These are phyloP conservation scores for Ephemerocybe angulata DNA, from an alignment of 768 basidiomycete species.

Conservation along the genomic window DNA sequence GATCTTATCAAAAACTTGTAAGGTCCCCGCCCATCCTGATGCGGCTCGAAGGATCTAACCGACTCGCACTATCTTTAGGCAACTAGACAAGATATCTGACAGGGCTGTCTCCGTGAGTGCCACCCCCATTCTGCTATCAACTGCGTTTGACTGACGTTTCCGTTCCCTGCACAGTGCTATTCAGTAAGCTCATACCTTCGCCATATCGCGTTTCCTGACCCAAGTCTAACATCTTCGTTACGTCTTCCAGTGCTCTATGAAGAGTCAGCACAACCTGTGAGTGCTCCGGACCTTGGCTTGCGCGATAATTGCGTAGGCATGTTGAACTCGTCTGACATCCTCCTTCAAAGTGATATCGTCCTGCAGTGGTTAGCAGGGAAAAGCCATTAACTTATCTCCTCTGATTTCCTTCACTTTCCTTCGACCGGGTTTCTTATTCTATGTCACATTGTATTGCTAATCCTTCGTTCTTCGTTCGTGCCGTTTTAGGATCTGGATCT, in stretches of 20 bases:
- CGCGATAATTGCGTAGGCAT: too few relatives aligned
- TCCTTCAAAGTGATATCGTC: slow-evolving; percentile 33
- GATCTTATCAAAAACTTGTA: slow-evolving; percentile 79
- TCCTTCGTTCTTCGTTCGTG: too few relatives aligned
- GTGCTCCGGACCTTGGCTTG: too few relatives aligned
- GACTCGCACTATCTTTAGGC: slow-evolving; percentile 32
- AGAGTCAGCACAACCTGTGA: slow-evolving; percentile 89
- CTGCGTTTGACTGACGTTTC: background rate
- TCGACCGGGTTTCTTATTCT: too few relatives aligned
- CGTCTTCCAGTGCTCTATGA: slow-evolving; percentile 81
- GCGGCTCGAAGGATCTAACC: background rate
- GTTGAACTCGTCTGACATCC: too few relatives aligned
- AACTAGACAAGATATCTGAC: slow-evolving; percentile 76
- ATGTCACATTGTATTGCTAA: too few relatives aligned
- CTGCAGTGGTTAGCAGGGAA: slow-evolving; percentile 81
- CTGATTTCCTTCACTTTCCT: too few relatives aligned
- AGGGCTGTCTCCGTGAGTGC: slow-evolving; percentile 80
- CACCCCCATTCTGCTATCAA: background rate
- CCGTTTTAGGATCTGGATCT: too few relatives aligned
- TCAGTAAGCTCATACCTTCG: slow-evolving; percentile 48
- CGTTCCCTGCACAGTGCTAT: slow-evolving; percentile 53
- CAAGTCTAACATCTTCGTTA: slow-evolving; percentile 4
- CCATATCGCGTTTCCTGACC: background rate
- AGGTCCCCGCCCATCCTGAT: slow-evolving; percentile 20
- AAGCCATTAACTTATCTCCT: slow-evolving; percentile 47